Conservation (phyloP, 768 basidiomycete species). For the Termitomyces sp. region DNA sequence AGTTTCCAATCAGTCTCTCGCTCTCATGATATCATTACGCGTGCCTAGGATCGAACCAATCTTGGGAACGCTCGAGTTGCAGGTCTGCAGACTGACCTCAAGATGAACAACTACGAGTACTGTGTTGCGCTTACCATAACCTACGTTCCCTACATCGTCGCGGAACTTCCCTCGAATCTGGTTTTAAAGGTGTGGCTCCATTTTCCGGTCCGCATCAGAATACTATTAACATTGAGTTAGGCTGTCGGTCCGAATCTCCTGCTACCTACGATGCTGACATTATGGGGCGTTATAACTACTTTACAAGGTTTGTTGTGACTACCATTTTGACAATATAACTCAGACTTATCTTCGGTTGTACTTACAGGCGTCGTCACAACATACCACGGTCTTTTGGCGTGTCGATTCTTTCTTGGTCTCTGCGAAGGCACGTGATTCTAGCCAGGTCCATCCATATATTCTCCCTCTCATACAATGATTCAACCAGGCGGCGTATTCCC, state of each 20-base stretch:
- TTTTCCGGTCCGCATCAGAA: background rate
- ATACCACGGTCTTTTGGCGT: slow-evolving; percentile 39
- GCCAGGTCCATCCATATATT: background rate
- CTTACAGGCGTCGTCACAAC: slow-evolving; percentile 38
- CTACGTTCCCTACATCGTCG: background rate
- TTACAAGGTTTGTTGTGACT: slow-evolving; percentile 42
- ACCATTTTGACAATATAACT: background rate
- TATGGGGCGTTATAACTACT: slow-evolving; percentile 66
- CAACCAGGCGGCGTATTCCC: slow-evolving; percentile 50
- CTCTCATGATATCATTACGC: background rate
- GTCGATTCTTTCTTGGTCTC: slow-evolving; percentile 48
- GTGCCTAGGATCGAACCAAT: background rate
- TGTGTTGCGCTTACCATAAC: background rate
- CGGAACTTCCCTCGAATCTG: background rate
- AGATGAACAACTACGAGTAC: slow-evolving; percentile 1
- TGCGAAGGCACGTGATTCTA: slow-evolving; percentile 32
- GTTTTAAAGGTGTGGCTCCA: background rate
- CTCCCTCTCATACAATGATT: background rate
- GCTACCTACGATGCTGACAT: slow-evolving; percentile 48
- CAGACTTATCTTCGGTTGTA: background rate
- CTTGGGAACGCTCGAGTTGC: slow-evolving; percentile 1
- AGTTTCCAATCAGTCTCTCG: slow-evolving; percentile 42
- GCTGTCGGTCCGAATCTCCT: slow-evolving; percentile 1
- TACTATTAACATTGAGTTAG: background rate
- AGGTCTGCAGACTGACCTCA: background rate